Evolutionary conservation across 2,329 filamentous ascomycete species (phyloP).

Genomic region (Calonectria pseudoturangicola): DNA sequence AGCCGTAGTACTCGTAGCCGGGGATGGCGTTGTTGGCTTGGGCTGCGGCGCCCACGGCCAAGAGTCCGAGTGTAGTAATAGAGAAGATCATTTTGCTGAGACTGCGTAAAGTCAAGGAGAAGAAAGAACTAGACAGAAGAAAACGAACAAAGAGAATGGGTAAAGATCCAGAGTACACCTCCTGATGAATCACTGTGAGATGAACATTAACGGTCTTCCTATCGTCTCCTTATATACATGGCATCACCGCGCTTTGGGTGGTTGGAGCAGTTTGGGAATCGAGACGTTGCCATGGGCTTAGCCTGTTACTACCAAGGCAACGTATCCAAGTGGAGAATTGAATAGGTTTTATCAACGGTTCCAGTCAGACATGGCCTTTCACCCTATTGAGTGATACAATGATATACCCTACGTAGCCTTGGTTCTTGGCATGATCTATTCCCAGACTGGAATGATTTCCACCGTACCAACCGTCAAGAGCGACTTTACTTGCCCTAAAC

Average conservation of each 20-base stretch:
- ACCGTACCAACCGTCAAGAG: neutral
- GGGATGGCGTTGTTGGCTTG: slow-evolving; percentile 7
- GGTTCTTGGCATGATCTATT: neutral
- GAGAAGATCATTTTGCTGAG: neutral
- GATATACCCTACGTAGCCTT: neutral
- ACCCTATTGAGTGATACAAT: neutral
- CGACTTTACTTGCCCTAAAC: neutral
- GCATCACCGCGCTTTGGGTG: neutral
- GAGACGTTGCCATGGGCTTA: slow-evolving; percentile 3
- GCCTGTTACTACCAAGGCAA: slow-evolving; percentile 7
- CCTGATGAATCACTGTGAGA: neutral
- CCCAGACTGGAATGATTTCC: neutral
- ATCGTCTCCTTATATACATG: slow-evolving; percentile 4
- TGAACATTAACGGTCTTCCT: neutral
- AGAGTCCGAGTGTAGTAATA: neutral
- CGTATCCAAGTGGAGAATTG: neutral
- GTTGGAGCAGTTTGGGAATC: neutral
- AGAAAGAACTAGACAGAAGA: neutral
- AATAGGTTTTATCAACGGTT: neutral
- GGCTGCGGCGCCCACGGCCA: slow-evolving; percentile 1
- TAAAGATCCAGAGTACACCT: neutral
- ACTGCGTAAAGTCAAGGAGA: neutral
- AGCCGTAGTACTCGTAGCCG: slow-evolving; percentile 20
- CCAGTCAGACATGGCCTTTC: neutral
- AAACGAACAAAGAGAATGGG: neutral